Base-by-base conservation (phyloP, 2,329 filamentous ascomycete genomes). In the Verticillium tricorpus region DNA sequence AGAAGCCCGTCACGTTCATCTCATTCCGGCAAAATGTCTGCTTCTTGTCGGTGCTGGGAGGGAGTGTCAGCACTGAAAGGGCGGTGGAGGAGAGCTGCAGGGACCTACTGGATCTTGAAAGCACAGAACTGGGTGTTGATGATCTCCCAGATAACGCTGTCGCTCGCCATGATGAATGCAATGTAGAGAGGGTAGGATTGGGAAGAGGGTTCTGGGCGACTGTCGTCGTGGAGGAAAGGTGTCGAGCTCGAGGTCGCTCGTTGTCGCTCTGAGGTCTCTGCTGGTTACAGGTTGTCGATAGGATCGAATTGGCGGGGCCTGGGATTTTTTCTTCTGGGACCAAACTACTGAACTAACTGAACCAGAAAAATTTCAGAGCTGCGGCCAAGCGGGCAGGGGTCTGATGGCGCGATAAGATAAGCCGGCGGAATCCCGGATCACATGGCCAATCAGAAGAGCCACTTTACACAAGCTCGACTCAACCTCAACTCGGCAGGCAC, bases 111-210 rank as follows among this genome's bases (percentile, higher is more conserved):
- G 68, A 98, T 82, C 74, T 97, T 97, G 83, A 93, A 98, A 59
- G 90, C 89, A 81, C 95, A 98, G 75, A 95, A 96, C 73, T 94
- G 91, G 78, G 95, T 91, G 78, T 96, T 96, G 69, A 97, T 97
- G 62, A 97, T 91, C 75, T 93, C 89, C 95, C 95, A 99, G 66
- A 98, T 89, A 67, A 98, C 96, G 78, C 98, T 94, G 82, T 98
- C 94, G 66, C 92, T 96, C 62, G 91, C 87, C 91, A 95, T 96
- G 62, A 63, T 78, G 71, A 37, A 72, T 61, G 22, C 63, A 32
- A 4, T 56, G n/a, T 25, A 25, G 7, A 50, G n/a, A 9, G 8
- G 9, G 45, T 50, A n/a, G n/a, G 19, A 50, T 12, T 22, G 45
- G 45, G n/a, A 22, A 50, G 11, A 17, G 45, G 45, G n/a, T 50